These are phyloP conservation scores for Pseudocercospora macadamiae DNA, from an alignment of 2,329 filamentous ascomycete genomes.

Conservation along the genomic window DNA sequence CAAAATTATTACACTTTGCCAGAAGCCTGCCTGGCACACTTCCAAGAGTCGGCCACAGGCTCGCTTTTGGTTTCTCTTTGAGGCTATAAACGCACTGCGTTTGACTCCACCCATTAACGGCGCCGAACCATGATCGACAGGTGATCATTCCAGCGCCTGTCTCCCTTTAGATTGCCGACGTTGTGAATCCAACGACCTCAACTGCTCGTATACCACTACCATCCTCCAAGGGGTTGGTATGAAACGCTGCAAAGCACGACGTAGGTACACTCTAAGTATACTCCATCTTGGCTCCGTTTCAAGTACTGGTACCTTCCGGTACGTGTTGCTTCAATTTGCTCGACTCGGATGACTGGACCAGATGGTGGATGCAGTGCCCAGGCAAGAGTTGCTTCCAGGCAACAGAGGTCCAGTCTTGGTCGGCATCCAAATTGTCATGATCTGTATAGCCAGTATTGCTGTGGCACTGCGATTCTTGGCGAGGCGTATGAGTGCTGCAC, in stretches of 20 bases:
- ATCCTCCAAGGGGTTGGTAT: not conserved
- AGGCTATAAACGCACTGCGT: too few relatives aligned
- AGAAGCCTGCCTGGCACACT: too few relatives aligned
- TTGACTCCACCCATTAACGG: too few relatives aligned
- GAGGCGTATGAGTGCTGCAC: slow-evolving; percentile 7
- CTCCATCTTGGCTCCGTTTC: not conserved
- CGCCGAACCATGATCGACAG: not conserved
- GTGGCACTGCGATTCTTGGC: slow-evolving; percentile 18
- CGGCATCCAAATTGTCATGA: slow-evolving; percentile 22
- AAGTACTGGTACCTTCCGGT: too few relatives aligned
- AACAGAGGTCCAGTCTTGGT: slow-evolving; percentile 13
- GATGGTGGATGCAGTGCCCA: not conserved
- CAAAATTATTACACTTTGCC: too few relatives aligned
- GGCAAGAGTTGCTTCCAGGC: not conserved
- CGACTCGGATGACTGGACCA: not conserved
- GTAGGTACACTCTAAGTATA: not conserved
- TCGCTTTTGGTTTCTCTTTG: too few relatives aligned
- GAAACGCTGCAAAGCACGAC: not conserved
- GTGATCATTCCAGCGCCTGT: not conserved
- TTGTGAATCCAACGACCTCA: not conserved
- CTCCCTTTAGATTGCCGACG: not conserved
- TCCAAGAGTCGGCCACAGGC: too few relatives aligned
- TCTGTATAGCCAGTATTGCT: slow-evolving; percentile 5
- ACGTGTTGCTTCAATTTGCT: not conserved
- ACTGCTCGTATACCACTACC: not conserved